These are phyloP conservation scores for Rhizopogon salebrosus DNA, from an alignment of 768 basidiomycete species.

Conservation along the genomic window DNA sequence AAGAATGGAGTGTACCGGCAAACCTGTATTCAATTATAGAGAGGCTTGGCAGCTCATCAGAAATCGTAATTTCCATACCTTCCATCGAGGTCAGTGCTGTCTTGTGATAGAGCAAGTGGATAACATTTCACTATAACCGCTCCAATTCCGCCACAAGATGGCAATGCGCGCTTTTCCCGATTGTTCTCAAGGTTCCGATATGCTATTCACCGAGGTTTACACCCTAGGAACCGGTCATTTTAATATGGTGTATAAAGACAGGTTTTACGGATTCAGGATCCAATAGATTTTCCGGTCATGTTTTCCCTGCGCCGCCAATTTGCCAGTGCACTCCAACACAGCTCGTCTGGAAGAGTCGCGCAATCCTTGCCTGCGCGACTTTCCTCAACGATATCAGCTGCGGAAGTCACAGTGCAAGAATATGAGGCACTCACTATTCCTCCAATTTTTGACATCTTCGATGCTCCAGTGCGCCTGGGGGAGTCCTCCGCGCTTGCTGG, in stretches of 20 bases:
- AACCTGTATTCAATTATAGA: conserved; percentile 3
- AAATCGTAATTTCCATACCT: neutral
- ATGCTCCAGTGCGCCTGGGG: conserved; percentile 38
- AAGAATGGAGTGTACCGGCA: neutral
- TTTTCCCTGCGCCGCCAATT: conserved; percentile 8
- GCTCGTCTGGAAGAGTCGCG: conserved; percentile 5
- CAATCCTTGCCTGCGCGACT: conserved; percentile 13
- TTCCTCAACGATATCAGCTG: conserved; percentile 8
- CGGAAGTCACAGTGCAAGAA: conserved; percentile 1
- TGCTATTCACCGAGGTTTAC: neutral
- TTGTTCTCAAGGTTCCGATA: conserved; percentile 1
- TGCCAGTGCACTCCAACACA: conserved; percentile 1
- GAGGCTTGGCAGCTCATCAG: conserved; percentile 8
- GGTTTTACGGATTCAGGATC: neutral
- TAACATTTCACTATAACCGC: conserved; percentile 12
- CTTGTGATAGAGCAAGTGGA: neutral
- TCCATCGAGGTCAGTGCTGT: neutral
- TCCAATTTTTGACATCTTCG: conserved; percentile 48
- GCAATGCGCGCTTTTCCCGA: neutral
- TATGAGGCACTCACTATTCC: conserved; percentile 14
- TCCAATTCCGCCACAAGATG: conserved; percentile 13
- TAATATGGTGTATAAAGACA: conserved; percentile 15
- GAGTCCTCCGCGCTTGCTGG: conserved; percentile 27
- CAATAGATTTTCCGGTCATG: conserved; percentile 9
- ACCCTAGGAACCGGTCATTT: neutral